Evolutionary conservation across 306 rosid genomes (phyloP).

Genomic region (Amphicarpaea edgeworthii): DNA sequence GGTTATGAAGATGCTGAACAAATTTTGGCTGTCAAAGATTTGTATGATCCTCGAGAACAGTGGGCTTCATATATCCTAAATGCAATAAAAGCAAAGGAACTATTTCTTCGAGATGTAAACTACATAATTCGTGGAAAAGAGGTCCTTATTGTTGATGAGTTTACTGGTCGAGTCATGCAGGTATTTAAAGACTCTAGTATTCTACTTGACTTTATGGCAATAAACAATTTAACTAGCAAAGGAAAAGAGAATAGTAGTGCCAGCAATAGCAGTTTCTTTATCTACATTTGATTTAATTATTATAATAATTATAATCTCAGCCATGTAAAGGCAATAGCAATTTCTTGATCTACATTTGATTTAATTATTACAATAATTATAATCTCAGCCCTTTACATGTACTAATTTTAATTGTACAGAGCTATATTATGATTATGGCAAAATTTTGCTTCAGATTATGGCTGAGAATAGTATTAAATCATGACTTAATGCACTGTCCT

Average conservation of each 20-base stretch:
- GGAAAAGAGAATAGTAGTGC: not conserved
- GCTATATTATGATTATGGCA: slow-evolving; percentile 5
- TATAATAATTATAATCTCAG: slow-evolving; percentile 5
- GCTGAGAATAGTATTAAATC: not conserved
- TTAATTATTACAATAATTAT: slow-evolving; percentile 3
- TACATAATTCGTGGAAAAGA: slow-evolving; percentile 93
- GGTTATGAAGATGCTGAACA: slow-evolving; percentile 99
- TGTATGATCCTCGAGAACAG: slow-evolving; percentile 96
- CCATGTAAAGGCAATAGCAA: slow-evolving; percentile 27
- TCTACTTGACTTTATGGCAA: slow-evolving; percentile 17
- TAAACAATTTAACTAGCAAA: slow-evolving; percentile 16
- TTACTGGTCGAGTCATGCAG: slow-evolving; percentile 99
- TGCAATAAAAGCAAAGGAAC: slow-evolving; percentile 95
- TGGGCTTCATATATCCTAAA: slow-evolving; percentile 96
- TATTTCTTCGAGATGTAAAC: slow-evolving; percentile 93
- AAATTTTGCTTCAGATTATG: slow-evolving; percentile 23
- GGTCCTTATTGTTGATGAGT: slow-evolving; percentile 94
- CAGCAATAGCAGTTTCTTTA: slow-evolving; percentile 33
- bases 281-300: slow-evolving; percentile 19
- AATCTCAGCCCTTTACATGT: not conserved
- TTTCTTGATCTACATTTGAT: slow-evolving; percentile 35
- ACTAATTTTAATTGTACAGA: not conserved
- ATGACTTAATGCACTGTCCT: not conserved
- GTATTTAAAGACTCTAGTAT: slow-evolving; percentile 50
- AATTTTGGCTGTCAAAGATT: slow-evolving; percentile 87